These are phyloP conservation scores for Ceratobasidium sp. DNA, from an alignment of 1,284 basidiomycete species.

Conservation along the genomic window DNA sequence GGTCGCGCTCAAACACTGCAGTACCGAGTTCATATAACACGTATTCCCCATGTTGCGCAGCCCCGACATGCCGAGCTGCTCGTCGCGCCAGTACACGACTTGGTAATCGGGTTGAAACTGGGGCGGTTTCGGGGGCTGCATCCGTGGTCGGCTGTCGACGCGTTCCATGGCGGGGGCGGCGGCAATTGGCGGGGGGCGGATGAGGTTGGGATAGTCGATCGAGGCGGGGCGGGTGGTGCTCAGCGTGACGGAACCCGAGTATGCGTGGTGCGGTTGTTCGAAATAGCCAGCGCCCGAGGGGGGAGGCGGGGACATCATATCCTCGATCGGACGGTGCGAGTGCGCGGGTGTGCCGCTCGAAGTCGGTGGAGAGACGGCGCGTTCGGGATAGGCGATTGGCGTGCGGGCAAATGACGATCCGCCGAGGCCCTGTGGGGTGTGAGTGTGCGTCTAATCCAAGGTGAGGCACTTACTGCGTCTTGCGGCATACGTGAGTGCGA, in stretches of 20 bases:
- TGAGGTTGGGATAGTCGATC: conserved; percentile 82
- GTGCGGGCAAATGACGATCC: conserved; percentile 30
- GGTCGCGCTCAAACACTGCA: conserved; percentile 94
- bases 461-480: conserved; percentile 5
- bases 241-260: conserved; percentile 55
- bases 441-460: conserved; percentile 19
- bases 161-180: conserved; percentile 70
- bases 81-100: conserved; percentile 79
- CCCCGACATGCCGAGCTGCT: conserved; percentile 81
- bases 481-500: conserved; percentile 42
- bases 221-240: conserved; percentile 53
- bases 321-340: conserved; percentile 76
- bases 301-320: conserved; percentile 70
- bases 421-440: conserved; percentile 31
- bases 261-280: conserved; percentile 75
- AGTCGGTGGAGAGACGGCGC: conserved; percentile 31
- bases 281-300: conserved; percentile 79
- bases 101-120: conserved; percentile 73
- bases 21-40: conserved; percentile 98
- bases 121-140: conserved; percentile 55
- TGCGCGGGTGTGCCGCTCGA: conserved; percentile 35
- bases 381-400: conserved; percentile 34
- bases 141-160: conserved; percentile 67
- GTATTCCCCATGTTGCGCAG: conserved; percentile 98
- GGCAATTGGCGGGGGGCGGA: conserved; percentile 77